Percentiles rank a stretch among this genome's conserved stretches.
These are phyloP conservation scores for Pichia paraexigua DNA, from an alignment of 805 yeast genomes.

Conservation along the genomic window DNA sequence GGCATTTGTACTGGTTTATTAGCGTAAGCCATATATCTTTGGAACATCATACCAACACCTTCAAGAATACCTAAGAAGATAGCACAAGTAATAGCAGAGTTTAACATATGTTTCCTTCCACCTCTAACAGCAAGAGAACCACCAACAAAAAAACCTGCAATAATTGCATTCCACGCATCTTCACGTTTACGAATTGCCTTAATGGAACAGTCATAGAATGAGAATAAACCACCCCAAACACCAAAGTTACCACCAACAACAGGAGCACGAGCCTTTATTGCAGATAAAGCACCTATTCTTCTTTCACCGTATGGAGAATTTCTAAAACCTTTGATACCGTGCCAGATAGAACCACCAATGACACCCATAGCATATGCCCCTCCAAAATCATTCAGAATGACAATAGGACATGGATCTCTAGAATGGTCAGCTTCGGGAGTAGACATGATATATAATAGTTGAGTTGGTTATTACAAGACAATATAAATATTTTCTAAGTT, in stretches of 20 bases:
- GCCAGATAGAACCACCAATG: conserved; percentile 98
- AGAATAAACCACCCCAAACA: conserved; percentile 98
- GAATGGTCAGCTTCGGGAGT: conserved; percentile 75
- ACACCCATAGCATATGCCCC: conserved; percentile 99
- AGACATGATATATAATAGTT: conserved; percentile 37
- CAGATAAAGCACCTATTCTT: conserved; percentile 78
- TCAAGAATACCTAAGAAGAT: conserved; percentile 93
- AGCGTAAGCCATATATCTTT: conserved; percentile 78
- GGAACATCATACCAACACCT: conserved; percentile 97
- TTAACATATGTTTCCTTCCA: conserved; percentile 95
- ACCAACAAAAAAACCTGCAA: conserved; percentile 97
- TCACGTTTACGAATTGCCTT: conserved; percentile 95
- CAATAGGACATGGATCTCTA: conserved; percentile 98
- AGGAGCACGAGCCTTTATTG: conserved; percentile 94
- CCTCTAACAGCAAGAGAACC: conserved; percentile 98
- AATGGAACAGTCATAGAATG: conserved; percentile 91
- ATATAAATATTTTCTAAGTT: too few species aligned
- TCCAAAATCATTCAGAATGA: conserved; percentile 93
- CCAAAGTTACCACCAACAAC: conserved; percentile 99
- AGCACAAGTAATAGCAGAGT: conserved; percentile 96
- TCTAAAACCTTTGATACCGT: conserved; percentile 97
- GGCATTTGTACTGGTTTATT: conserved; percentile 66
- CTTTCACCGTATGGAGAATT: conserved; percentile 97
- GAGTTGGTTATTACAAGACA: not conserved
- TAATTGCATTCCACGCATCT: conserved; percentile 96